Evolutionary conservation across 169 alveolate species (phyloP).

Genomic region (Eimeria acervulina): DNA sequence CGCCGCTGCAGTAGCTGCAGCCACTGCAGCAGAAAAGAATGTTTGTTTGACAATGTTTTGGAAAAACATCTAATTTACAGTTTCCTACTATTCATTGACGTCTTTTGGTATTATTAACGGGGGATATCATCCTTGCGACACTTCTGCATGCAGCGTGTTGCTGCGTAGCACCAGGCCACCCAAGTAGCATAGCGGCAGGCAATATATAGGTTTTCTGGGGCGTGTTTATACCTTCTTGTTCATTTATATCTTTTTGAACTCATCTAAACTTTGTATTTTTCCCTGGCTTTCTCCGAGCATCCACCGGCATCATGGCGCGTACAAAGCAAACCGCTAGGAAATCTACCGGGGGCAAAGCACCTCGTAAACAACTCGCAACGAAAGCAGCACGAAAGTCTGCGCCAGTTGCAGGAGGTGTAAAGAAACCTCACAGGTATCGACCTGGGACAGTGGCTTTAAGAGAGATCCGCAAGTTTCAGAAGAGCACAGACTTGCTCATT

Average conservation of each 20-base stretch:
- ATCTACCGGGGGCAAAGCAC: slow-evolving; percentile 99
- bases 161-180: neutral
- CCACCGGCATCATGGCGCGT: slow-evolving; percentile 91
- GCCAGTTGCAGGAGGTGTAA: slow-evolving; percentile 98
- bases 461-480: slow-evolving; percentile 98
- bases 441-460: slow-evolving; percentile 96
- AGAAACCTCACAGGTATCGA: slow-evolving; percentile 99
- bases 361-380: slow-evolving; percentile 98
- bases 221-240: neutral
- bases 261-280: neutral
- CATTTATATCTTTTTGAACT: neutral
- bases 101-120: neutral
- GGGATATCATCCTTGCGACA: neutral
- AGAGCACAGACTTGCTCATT: slow-evolving; percentile 95
- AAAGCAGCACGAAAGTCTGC: slow-evolving; percentile 99
- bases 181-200: neutral
- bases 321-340: slow-evolving; percentile 99
- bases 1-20: slow-evolving; percentile 18
- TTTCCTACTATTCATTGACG: neutral
- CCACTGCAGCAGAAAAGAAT: neutral
- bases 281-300: neutral
- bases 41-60: neutral
- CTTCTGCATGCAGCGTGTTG: neutral
- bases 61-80: neutral
- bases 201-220: neutral